These are phyloP conservation scores for Curvularia verruculosa DNA, from an alignment of 2,329 filamentous ascomycete species.

Conservation along the genomic window DNA sequence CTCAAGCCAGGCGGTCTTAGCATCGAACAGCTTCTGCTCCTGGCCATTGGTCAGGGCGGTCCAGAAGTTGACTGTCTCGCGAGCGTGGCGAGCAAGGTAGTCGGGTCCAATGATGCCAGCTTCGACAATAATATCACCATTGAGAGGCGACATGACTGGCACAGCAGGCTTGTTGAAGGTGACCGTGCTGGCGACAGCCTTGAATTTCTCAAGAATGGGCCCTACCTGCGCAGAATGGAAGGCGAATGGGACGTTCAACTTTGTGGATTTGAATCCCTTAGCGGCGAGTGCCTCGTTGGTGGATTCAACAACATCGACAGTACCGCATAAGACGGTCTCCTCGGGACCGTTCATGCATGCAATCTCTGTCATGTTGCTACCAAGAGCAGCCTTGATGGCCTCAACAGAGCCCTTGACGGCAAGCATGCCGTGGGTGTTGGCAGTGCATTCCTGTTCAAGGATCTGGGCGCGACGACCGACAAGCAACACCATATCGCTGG, in stretches of 20 bases:
- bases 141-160: constrained; percentile 71
- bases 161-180: constrained; percentile 64
- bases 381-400: constrained; percentile 60
- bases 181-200: constrained; percentile 60
- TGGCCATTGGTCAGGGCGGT: constrained; percentile 66
- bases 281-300: constrained; percentile 58
- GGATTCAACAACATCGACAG: constrained; percentile 64
- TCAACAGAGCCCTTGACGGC: constrained; percentile 61
- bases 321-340: constrained; percentile 75
- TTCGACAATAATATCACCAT: constrained; percentile 65
- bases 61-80: constrained; percentile 73
- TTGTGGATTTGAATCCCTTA: constrained; percentile 65
- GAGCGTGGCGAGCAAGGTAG: constrained; percentile 69
- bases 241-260: constrained; percentile 69
- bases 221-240: constrained; percentile 72
- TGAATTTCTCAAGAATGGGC: constrained; percentile 66
- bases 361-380: constrained; percentile 58
- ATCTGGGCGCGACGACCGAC: constrained; percentile 72
- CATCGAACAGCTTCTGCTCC: constrained; percentile 64
- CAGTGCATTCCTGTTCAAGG: constrained; percentile 68
- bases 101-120: constrained; percentile 62
- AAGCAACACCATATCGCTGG: constrained; percentile 72
- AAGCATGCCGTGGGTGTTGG: constrained; percentile 71
- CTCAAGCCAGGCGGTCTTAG: constrained; percentile 74
- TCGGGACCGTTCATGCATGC: constrained; percentile 78